Base-by-base conservation (phyloP, 495 filamentous ascomycete genomes). In the Thermothielavioides terrestris region DNA sequence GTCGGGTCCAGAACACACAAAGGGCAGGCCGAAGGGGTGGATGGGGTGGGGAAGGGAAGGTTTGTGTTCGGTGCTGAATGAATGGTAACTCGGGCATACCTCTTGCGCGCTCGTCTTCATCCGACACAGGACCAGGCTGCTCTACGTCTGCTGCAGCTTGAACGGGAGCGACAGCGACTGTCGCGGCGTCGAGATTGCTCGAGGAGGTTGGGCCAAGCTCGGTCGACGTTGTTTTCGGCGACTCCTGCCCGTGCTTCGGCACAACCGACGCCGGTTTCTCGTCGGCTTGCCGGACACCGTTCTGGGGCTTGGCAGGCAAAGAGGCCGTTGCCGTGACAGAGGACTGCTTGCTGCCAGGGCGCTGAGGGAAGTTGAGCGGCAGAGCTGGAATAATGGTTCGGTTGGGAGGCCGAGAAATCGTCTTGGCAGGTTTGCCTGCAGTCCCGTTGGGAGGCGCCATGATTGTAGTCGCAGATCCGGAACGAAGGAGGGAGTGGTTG, bases 351-450 rank as follows among this genome's bases (percentile, higher is more conserved):
- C 27, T 42, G 11, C 43, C 22, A 1, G 55, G 56, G 14, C 63
- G 60, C 42, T 64, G 58, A 4, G 58, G 55, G 30, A 58, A 66
- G 44, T 48, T 63, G 23, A 66, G 56, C 3, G 64, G 64, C 9
- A 66, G 36, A 20, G 52, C 64, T 15, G 64, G 64, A 28, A 64
- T 48, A 22, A 65, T 12, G 35, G 30, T 9, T n/a, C 30, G 15
- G 28, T 17, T 22, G 30, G 56, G 31, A 28, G 30, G 51, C 10
- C 57, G 49, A 28, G 54, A 22, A 22, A 20, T 36, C 12, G 53
- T 21, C 55, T 59, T 61, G 20, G 52, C 41, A 12, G 56, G 49
- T 40, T 59, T 64, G 42, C 20, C 51, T 10, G 54, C 22, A 46
- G 26, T 43, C 42, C 60, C 59, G 38, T 57, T 61, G 46, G 42